phyloP scores from a whole-genome alignment of 1,139 yeast species.

The Tardiomyces digboiensis region DNA sequence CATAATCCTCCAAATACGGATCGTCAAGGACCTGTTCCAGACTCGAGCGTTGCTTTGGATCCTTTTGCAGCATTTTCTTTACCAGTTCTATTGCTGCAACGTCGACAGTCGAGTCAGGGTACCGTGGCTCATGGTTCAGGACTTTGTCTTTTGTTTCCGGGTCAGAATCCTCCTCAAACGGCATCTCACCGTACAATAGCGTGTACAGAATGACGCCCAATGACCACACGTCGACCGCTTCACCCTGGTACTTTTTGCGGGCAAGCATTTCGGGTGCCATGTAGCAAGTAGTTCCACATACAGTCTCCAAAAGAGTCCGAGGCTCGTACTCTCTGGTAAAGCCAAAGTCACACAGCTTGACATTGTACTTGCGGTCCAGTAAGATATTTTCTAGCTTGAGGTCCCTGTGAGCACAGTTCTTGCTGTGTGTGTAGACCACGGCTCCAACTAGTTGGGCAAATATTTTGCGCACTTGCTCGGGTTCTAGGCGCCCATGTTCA shows the following conservation, averaged over 20 bases:
- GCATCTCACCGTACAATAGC: conserved; percentile 78
- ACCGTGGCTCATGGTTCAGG: conserved; percentile 55
- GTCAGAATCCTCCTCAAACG: conserved; percentile 79
- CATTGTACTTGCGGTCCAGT: conserved; percentile 56
- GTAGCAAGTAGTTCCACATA: conserved; percentile 92
- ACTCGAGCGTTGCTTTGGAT: conserved; percentile 57
- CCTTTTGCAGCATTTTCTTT: conserved; percentile 49
- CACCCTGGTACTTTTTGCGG: conserved; percentile 67
- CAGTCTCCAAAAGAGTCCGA: conserved; percentile 57
- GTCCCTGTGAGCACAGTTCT: conserved; percentile 84
- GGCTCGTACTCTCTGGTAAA: conserved; percentile 74
- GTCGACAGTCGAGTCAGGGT: conserved; percentile 18
- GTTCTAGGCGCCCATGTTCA: conserved; percentile 37
- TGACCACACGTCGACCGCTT: conserved; percentile 83
- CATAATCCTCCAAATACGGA: conserved; percentile 48
- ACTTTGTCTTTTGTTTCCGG: conserved; percentile 51
- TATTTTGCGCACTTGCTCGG: conserved; percentile 45
- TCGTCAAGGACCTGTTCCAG: conserved; percentile 50
- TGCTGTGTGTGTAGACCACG: conserved; percentile 73
- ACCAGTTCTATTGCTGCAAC: conserved; percentile 42
- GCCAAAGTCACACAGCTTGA: conserved; percentile 87
- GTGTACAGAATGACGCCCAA: conserved; percentile 91
- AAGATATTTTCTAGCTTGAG: conserved; percentile 79
- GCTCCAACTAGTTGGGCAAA: conserved; percentile 79
- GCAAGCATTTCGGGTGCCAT: conserved; percentile 91